Evolutionary conservation across 371 early-diverging fungal species (phyloP), one percentile per base, ranked within the genome.

Genomic region (Mucor saturninus): DNA sequence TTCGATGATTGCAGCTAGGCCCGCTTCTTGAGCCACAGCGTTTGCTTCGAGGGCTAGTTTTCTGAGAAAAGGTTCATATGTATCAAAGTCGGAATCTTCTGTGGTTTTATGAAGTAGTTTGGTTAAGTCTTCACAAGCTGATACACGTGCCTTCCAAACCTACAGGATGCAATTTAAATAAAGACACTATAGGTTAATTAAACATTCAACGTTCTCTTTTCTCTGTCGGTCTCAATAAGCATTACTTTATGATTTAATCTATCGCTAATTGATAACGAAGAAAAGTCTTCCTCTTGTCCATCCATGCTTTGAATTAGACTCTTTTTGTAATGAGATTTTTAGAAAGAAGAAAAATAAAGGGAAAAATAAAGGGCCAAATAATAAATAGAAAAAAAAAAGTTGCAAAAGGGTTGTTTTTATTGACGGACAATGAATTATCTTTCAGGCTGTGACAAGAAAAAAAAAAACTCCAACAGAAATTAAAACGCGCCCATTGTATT

Each of bases 101-200:
- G 82, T 86, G 52, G 87, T 81, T 49, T 75, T 85, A 38, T 77
- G 77, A 54, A 95, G 89, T 45, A 86, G 62, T 54, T 88, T 86
- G 21, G 87, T 81, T 30, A 95, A 79, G 58, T 95, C 94, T 40
- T 90, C 90, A 76, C 94, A 98, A 13, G 92, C 98, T 28, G 81
- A 85, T 52, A 91, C 80, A 63, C 98, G 90, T 29, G 94, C 98
- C 74, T 98, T 97, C 98, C 98, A 98, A 42, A 86, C 73, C 96
- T 96, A 21, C 21, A 21, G 21, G 21, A 21, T 21, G 21, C 21
- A 21, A 21, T 21, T 21, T 0, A 21, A 21, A 21, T 21, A 21
- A 21, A 21, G 21, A 21, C 21, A 21, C 21, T 21, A 21, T 21
- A 21, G 21, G 21, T 21, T 21, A 21, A 21, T 21, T 21, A 21